Conservation (phyloP, 345 rosid species). For the Arabidopsis thaliana region TAIR10.1 NC_003076.8:7527501-7528000, state of each 20-base stretch:
- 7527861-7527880: constrained; percentile 8
- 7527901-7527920: constrained; percentile 20
- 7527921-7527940: constrained; percentile 18
- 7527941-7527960: neutral
- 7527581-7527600: too few species aligned
- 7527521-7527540: constrained; percentile 11
- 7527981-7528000: constrained; percentile 25
- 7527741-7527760: neutral
- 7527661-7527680: neutral
- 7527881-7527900: constrained; percentile 9
- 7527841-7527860: neutral
- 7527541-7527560: neutral
- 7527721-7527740: neutral
- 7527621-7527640: neutral
- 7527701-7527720: constrained; percentile 8
- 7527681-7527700: neutral
- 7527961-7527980: constrained; percentile 1
- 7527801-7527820: neutral
- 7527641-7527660: neutral
- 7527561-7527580: neutral
- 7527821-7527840: neutral
- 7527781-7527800: neutral
- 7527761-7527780: neutral
- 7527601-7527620: too few species aligned
- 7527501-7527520: constrained; percentile 22